phyloP scores from a whole-genome alignment of 148 eudicot species.

The Cornus controversa region DNA sequence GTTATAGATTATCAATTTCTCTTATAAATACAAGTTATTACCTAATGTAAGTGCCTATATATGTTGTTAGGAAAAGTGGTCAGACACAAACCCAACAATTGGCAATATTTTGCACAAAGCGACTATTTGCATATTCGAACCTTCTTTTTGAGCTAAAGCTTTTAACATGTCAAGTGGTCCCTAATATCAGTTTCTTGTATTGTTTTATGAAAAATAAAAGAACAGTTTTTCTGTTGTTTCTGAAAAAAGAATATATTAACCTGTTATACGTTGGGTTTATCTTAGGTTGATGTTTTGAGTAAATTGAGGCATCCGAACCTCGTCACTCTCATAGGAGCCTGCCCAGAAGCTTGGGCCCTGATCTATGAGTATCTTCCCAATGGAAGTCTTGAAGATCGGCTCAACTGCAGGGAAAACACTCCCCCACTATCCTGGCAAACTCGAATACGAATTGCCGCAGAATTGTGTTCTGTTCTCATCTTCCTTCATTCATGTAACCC shows the following conservation, averaged over 20 bases:
- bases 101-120: too few species aligned
- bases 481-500: conserved; percentile 76
- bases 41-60: too few species aligned
- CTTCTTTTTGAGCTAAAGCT: too few species aligned
- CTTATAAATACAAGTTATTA: not conserved
- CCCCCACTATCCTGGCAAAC: conserved; percentile 85
- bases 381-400: conserved; percentile 95
- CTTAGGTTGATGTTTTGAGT: conserved; percentile 77
- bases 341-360: conserved; percentile 66
- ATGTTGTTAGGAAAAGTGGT: too few species aligned
- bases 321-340: conserved; percentile 80
- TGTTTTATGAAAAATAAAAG: too few species aligned
- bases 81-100: too few species aligned
- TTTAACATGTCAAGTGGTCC: too few species aligned
- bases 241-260: not conserved
- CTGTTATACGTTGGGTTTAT: conserved; percentile 8
- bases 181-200: not conserved
- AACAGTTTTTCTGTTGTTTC: not conserved
- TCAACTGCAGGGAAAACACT: conserved; percentile 63
- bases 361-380: conserved; percentile 79
- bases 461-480: conserved; percentile 78
- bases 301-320: conserved; percentile 83
- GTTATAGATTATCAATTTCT: not conserved
- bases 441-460: conserved; percentile 75
- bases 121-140: too few species aligned